These are phyloP conservation scores for Bolboschoenoplectus hybrid DNA, from an alignment of 202 grass and related monocot species.

Conservation along the genomic window DNA sequence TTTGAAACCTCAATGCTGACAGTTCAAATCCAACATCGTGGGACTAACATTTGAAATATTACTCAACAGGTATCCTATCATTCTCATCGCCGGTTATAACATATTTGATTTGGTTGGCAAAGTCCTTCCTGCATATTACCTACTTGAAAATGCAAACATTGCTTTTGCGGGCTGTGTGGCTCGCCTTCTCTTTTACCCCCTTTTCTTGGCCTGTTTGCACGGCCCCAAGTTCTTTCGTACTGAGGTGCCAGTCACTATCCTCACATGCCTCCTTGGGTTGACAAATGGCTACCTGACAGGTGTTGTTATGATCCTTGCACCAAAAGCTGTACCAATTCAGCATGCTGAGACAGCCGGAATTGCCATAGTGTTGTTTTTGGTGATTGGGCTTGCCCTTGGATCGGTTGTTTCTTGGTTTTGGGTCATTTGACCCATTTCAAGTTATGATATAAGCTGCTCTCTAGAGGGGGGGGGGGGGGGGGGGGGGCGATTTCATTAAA, in stretches of 20 bases:
- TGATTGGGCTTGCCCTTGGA: slow-evolving; percentile 60
- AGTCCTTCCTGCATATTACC: slow-evolving; percentile 61
- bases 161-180: slow-evolving; percentile 55
- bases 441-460: not conserved
- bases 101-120: slow-evolving; percentile 90
- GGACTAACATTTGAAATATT: slow-evolving; percentile 16
- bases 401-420: slow-evolving; percentile 87
- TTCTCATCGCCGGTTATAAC: slow-evolving; percentile 85
- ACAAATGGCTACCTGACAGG: slow-evolving; percentile 86
- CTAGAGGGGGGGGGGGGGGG: not conserved
- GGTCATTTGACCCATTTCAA: slow-evolving; percentile 58
- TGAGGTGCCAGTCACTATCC: slow-evolving; percentile 66
- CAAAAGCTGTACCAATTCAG: slow-evolving; percentile 86
- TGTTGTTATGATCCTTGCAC: slow-evolving; percentile 83
- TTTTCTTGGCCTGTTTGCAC: slow-evolving; percentile 83
- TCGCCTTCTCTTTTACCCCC: slow-evolving; percentile 80
- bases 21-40: not conserved
- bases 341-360: slow-evolving; percentile 85
- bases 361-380: slow-evolving; percentile 78
- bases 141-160: slow-evolving; percentile 62
- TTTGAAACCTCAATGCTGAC: not conserved
- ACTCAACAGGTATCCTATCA: slow-evolving; percentile 49
- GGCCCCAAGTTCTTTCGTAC: slow-evolving; percentile 82
- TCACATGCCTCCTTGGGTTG: slow-evolving; percentile 79
- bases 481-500: not conserved